These are phyloP conservation scores for Capronia coronata DNA, from an alignment of 2,329 filamentous ascomycete species.

Conservation along the genomic window DNA sequence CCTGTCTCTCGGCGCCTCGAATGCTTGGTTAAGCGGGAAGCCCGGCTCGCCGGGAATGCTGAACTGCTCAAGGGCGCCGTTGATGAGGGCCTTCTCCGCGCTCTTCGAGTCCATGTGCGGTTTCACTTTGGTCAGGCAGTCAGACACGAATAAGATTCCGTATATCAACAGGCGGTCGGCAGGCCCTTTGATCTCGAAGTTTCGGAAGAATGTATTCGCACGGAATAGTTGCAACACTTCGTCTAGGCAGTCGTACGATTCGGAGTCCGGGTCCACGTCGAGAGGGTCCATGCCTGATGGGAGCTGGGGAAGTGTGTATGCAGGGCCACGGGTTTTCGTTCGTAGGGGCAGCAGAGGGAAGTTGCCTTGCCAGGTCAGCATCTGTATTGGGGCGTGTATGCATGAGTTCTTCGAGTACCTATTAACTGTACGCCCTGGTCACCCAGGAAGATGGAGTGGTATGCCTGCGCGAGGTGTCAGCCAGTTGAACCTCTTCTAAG, in stretches of 20 bases:
- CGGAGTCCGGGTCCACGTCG: constrained; percentile 68
- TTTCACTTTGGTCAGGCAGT: constrained; percentile 82
- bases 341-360: constrained; percentile 91
- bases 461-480: constrained; percentile 56
- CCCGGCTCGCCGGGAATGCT: constrained; percentile 86
- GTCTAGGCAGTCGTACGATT: constrained; percentile 94
- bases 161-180: constrained; percentile 94
- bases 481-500: neutral
- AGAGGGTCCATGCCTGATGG: constrained; percentile 48
- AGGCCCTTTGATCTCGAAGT: constrained; percentile 97
- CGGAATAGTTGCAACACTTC: constrained; percentile 90
- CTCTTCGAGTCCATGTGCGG: constrained; percentile 60
- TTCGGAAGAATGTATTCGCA: constrained; percentile 97
- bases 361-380: too few species aligned
- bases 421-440: constrained; percentile 63
- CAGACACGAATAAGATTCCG: constrained; percentile 89
- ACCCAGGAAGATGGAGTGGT: constrained; percentile 94
- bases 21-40: constrained; percentile 94
- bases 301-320: constrained; percentile 70
- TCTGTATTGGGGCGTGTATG: too few species aligned
- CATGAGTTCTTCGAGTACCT: too few species aligned
- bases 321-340: constrained; percentile 90
- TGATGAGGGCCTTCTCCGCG: constrained; percentile 71
- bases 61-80: constrained; percentile 90
- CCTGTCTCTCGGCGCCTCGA: constrained; percentile 77